These are phyloP conservation scores for Cercospora sesami DNA, from an alignment of 2,329 filamentous ascomycete genomes.

Conservation along the genomic window DNA sequence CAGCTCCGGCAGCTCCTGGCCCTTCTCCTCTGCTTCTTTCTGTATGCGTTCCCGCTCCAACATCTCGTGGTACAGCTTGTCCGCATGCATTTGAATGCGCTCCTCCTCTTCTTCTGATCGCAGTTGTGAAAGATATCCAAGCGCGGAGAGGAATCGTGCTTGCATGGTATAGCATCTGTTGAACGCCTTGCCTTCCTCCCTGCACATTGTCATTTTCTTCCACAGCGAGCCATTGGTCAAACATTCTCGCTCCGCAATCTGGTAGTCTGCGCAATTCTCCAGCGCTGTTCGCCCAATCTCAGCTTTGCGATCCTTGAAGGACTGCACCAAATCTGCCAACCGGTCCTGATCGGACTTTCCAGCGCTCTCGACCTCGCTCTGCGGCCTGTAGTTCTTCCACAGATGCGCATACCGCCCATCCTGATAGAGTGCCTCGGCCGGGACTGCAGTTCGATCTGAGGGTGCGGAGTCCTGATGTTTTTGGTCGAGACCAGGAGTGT, in stretches of 20 bases:
- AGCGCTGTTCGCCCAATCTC: constrained; percentile 77
- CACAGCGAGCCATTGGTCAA: constrained; percentile 69
- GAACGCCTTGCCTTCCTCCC: constrained; percentile 72
- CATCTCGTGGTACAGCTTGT: constrained; percentile 85
- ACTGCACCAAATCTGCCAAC: constrained; percentile 74
- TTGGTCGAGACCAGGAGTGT: constrained; percentile 27
- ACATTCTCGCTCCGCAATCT: constrained; percentile 79
- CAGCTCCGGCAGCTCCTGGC: constrained; percentile 57
- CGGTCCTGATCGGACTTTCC: constrained; percentile 76
- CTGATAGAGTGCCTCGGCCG: constrained; percentile 60
- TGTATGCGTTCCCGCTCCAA: constrained; percentile 74
- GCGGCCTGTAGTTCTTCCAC: constrained; percentile 87
- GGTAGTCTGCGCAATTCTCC: constrained; percentile 90
- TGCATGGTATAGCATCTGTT: constrained; percentile 89
- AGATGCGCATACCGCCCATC: constrained; percentile 79
- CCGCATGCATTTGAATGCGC: constrained; percentile 90
- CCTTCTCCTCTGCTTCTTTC: constrained; percentile 65
- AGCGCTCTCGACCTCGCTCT: constrained; percentile 66
- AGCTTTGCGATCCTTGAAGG: constrained; percentile 77
- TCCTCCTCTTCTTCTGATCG: constrained; percentile 71
- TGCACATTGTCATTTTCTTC: constrained; percentile 76
- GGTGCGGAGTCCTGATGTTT: constrained; percentile 28
- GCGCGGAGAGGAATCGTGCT: constrained; percentile 82
- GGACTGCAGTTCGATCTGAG: constrained; percentile 42
- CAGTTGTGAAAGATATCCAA: constrained; percentile 77